Evolutionary conservation across 257 asterid species (phyloP).

Genomic region (Pogostemon cablin): DNA sequence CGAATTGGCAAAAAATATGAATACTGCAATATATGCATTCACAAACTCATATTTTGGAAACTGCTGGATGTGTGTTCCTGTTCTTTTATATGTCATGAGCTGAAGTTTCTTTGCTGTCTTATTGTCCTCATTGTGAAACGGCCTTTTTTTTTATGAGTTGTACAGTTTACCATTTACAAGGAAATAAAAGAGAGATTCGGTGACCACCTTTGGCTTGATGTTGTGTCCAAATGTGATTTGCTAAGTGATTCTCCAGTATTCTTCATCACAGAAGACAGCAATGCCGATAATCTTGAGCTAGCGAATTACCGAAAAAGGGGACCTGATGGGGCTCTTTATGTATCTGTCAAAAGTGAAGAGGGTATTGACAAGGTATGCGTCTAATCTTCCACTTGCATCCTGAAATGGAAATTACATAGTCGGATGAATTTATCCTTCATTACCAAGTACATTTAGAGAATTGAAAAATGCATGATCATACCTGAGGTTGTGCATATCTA

Average conservation of each 20-base stretch:
- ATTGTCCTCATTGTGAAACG: conserved; percentile 2
- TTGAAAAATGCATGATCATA: neutral
- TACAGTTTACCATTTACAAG: conserved; percentile 80
- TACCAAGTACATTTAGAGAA: neutral
- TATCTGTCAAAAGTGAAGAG: conserved; percentile 65
- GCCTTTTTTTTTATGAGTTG: conserved; percentile 16
- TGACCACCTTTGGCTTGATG: conserved; percentile 93
- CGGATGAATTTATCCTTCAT: neutral
- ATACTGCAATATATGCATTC: conserved; percentile 5
- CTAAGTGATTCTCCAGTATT: conserved; percentile 66
- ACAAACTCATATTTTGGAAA: conserved; percentile 7
- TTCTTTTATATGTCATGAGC: conserved; percentile 18
- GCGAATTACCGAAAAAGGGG: conserved; percentile 76
- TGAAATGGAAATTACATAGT: too few species aligned
- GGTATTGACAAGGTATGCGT: conserved; percentile 72
- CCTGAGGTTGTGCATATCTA: neutral
- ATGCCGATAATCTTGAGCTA: conserved; percentile 59
- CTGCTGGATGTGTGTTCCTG: conserved; percentile 1
- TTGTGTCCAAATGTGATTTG: conserved; percentile 87
- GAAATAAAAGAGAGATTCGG: conserved; percentile 85
- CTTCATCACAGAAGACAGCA: conserved; percentile 70
- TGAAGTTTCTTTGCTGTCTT: conserved; percentile 21
- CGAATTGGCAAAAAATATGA: too few species aligned
- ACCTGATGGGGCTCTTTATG: conserved; percentile 83
- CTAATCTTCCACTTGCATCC: neutral